These are phyloP conservation scores for Dendrobium officinale DNA, from an alignment of 106 monocot genomes.

Conservation along the genomic window DNA sequence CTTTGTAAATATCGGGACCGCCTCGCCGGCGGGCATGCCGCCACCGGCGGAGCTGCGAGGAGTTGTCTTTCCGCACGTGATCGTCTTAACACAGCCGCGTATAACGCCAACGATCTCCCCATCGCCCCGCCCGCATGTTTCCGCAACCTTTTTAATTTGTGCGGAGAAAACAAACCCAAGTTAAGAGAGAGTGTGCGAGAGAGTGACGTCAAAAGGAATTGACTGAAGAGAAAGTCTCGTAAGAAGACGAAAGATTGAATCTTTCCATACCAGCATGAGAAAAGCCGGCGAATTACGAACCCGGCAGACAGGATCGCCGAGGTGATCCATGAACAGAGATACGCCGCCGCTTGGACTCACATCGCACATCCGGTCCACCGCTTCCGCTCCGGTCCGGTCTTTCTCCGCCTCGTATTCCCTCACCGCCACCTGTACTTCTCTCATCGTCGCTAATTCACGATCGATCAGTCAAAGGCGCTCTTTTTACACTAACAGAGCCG, in stretches of 20 bases:
- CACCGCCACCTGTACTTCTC: not conserved
- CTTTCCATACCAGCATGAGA: slow-evolving; percentile 43
- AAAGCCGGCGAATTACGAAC: slow-evolving; percentile 49
- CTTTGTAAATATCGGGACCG: slow-evolving; percentile 15
- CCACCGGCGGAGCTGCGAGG: not conserved
- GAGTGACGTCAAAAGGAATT: not conserved
- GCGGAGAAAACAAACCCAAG: not conserved
- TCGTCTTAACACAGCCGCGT: slow-evolving; percentile 22
- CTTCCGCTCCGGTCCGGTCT: slow-evolving; percentile 14
- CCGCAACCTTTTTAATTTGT: slow-evolving; percentile 10
- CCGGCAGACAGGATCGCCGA: slow-evolving; percentile 55
- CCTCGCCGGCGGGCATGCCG: not conserved
- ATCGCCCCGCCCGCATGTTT: not conserved
- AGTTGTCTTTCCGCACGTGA: slow-evolving; percentile 20
- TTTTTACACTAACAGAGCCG: not conserved
- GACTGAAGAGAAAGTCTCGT: not conserved
- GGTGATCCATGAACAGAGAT: slow-evolving; percentile 48
- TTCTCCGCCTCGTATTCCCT: slow-evolving; percentile 18
- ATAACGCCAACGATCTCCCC: slow-evolving; percentile 23
- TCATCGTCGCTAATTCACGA: not conserved
- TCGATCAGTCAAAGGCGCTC: not conserved
- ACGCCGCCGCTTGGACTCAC: slow-evolving; percentile 26
- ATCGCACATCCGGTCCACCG: slow-evolving; percentile 30
- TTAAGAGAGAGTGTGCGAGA: not conserved
- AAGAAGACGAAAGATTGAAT: not conserved